Percentiles rank a stretch among this genome's conserved stretches.
These are phyloP conservation scores for Phytophthora tentaculata DNA, from an alignment of 352 stramenopile species.

Conservation along the genomic window DNA sequence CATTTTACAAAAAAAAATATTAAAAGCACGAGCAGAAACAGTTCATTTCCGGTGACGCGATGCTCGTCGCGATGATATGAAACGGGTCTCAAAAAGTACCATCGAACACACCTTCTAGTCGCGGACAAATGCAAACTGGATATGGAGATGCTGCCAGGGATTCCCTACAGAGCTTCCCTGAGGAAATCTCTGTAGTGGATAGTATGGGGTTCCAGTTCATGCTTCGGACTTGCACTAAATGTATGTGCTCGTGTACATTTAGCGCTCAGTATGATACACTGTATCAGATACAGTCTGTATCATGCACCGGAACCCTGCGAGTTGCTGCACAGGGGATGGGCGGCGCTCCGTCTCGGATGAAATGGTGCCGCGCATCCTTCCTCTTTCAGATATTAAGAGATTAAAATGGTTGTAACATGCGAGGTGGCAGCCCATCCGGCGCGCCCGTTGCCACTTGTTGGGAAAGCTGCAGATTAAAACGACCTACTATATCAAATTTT, in stretches of 20 bases:
- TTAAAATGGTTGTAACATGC: too few species aligned
- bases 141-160: neutral
- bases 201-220: too few species aligned
- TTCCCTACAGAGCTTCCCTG: too few species aligned
- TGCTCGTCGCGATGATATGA: neutral
- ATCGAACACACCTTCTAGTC: too few species aligned
- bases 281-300: conserved; percentile 5
- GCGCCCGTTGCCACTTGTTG: neutral
- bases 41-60: neutral
- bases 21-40: neutral
- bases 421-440: conserved; percentile 11
- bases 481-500: too few species aligned
- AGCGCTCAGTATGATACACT: too few species aligned
- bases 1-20: neutral
- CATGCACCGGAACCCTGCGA: conserved; percentile 24
- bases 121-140: neutral
- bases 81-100: too few species aligned
- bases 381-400: conserved; percentile 17
- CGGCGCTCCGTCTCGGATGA: conserved; percentile 6
- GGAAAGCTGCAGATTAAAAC: too few species aligned
- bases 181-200: too few species aligned
- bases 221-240: too few species aligned
- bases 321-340: conserved; percentile 2
- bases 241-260: neutral
- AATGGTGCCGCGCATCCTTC: conserved; percentile 28